Conservation (phyloP, 192 early-diverging fungal species). For the Lunasporangiospora selenospora region DNA sequence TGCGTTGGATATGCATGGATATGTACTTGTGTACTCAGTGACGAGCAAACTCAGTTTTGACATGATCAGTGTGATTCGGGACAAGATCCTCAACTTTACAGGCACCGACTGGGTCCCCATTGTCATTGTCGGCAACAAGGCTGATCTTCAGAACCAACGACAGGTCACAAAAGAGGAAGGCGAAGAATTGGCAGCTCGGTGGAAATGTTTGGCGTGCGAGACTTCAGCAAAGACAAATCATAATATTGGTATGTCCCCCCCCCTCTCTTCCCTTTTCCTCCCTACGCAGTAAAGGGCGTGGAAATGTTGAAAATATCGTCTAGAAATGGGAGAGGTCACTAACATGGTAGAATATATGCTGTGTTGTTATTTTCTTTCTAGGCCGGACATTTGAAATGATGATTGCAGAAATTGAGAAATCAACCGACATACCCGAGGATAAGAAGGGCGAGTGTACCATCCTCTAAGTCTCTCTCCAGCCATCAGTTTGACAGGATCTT, state of each 20-base stretch:
- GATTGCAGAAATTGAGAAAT: slow-evolving; percentile 78
- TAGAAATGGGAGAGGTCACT: no score
- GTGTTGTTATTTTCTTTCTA: neutral
- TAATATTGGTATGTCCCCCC: slow-evolving; percentile 68
- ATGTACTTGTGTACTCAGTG: slow-evolving; percentile 90
- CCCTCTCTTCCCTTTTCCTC: neutral
- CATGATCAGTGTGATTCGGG: slow-evolving; percentile 80
- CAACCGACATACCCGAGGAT: slow-evolving; percentile 54
- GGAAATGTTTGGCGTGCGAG: slow-evolving; percentile 84
- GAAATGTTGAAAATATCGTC: neutral
- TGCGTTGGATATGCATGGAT: slow-evolving; percentile 89
- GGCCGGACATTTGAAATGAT: slow-evolving; percentile 74
- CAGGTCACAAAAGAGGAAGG: slow-evolving; percentile 79
- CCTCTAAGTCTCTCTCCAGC: no score
- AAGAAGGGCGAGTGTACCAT: slow-evolving; percentile 55
- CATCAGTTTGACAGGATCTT: no score
- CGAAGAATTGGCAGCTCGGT: slow-evolving; percentile 70
- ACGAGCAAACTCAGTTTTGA: slow-evolving; percentile 81
- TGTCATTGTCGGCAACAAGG: slow-evolving; percentile 89
- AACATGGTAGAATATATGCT: no score
- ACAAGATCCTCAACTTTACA: slow-evolving; percentile 88
- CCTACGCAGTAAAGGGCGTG: no score
- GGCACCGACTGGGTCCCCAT: slow-evolving; percentile 86
- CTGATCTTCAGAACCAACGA: slow-evolving; percentile 73
- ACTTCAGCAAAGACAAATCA: slow-evolving; percentile 87